Base-by-base conservation (phyloP, 2,329 filamentous ascomycete genomes). In the Botryotinia convoluta region DNA sequence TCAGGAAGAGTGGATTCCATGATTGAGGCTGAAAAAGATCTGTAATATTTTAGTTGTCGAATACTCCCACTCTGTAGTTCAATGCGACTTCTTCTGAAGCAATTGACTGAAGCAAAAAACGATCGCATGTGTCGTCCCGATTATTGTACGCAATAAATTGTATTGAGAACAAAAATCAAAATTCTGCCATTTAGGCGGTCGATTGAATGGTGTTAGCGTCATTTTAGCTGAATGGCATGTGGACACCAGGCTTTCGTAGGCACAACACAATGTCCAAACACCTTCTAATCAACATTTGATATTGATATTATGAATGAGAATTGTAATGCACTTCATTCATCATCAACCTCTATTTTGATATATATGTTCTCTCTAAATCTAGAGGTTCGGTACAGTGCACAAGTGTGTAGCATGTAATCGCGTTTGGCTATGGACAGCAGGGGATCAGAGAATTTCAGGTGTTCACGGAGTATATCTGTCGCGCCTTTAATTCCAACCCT, bases 1-100 rank as follows among this genome's bases (percentile, higher is more conserved):
- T 80, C 77, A 37, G 74, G 73, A 37, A 71, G 60, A 26, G 48
- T 71, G 8, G 51, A n/a, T n/a, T 71, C 29, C 69, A 71, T 71
- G 39, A 32, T 39, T 18, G 57, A 39, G 32, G n/a, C n/a, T 18
- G 65, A 69, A 26, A 26, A 69, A 12, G 57, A 69, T 69, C 37
- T 42, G 22, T 42, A 22, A 18, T 42, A 22, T 22, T 57, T 26
- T 18, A 42, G 29, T 35, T 69, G 65, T n/a, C 48, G 48, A 29
- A 18, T 26, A 22, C 5, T 18, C 29, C 22, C n/a, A 57, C 18
- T 3, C 35, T 57, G 48, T 6, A 22, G n/a, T 57, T 14, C 39
- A 57, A 57, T 57, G 18, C 48, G n/a, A 44, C 37, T 57, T 42
- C n/a, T 69, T 42, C 18, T 69, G 65, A 69, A 69, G 65, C n/a